Percentiles rank a stretch among this genome's conserved stretches.
phyloP scores from a whole-genome alignment of 2,329 filamentous ascomycete genomes.

The Malbranchea zuffiana region DNA sequence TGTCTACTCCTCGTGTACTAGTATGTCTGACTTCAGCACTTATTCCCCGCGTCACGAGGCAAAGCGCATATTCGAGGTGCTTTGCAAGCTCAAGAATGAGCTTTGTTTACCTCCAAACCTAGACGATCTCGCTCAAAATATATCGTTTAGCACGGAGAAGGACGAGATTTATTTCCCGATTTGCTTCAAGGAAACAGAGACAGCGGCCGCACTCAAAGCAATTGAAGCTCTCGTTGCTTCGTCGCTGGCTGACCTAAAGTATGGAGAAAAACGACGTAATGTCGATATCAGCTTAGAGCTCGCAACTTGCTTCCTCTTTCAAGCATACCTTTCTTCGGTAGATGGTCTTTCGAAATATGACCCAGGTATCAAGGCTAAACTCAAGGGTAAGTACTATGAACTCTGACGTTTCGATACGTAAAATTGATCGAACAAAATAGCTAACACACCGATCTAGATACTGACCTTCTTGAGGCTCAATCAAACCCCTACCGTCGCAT shows the following conservation, averaged over 20 bases:
- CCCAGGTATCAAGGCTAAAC: constrained; percentile 27
- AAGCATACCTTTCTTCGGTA: constrained; percentile 34
- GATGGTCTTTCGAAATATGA: constrained; percentile 31
- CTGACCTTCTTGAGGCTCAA: constrained; percentile 59
- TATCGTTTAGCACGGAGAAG: constrained; percentile 28
- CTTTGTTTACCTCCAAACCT: constrained; percentile 26
- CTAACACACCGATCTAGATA: constrained; percentile 43
- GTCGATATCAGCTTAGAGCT: constrained; percentile 30
- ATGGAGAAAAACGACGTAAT: constrained; percentile 30
- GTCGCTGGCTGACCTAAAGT: constrained; percentile 47
- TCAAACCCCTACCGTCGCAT: constrained; percentile 60
- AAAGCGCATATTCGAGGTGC: constrained; percentile 27
- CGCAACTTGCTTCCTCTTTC: constrained; percentile 32
- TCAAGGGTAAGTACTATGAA: constrained; percentile 27
- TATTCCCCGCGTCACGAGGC: constrained; percentile 19
- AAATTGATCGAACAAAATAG: neutral
- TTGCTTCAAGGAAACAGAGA: constrained; percentile 45
- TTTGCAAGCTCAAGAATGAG: constrained; percentile 27
- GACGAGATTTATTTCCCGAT: constrained; percentile 33
- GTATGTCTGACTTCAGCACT: too few species aligned
- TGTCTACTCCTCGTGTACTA: too few species aligned
- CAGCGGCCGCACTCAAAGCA: constrained; percentile 46
- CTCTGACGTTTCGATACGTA: neutral
- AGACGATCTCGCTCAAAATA: constrained; percentile 22
- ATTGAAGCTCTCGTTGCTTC: constrained; percentile 50